Conservation (phyloP, 805 yeast genomes). For the Zygosaccharomyces bisporus region DNA sequence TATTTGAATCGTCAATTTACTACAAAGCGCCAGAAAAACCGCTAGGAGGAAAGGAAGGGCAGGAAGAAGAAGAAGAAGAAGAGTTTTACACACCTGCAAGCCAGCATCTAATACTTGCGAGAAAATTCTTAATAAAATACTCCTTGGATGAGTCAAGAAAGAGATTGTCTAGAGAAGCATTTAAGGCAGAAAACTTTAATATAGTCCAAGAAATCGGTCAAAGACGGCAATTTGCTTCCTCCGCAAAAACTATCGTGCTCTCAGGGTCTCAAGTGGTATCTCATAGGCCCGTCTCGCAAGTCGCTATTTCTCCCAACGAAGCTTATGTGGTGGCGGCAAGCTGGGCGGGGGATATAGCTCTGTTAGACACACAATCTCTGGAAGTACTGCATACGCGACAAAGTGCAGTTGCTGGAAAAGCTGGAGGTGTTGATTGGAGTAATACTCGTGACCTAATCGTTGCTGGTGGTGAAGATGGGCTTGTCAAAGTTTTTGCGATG, state of each 20-base stretch:
- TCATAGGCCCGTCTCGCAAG: conserved; percentile 62
- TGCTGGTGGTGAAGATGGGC: conserved; percentile 47
- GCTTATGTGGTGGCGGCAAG: conserved; percentile 59
- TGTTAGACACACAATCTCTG: conserved; percentile 44
- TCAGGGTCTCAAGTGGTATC: conserved; percentile 70
- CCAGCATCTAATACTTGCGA: conserved; percentile 45
- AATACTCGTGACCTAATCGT: conserved; percentile 35
- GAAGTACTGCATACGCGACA: conserved; percentile 22
- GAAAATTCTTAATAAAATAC: conserved; percentile 48
- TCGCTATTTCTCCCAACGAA: conserved; percentile 43
- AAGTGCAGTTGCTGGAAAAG: conserved; percentile 51
- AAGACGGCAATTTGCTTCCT: conserved; percentile 43
- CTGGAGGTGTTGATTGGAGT: conserved; percentile 69
- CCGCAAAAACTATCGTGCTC: conserved; percentile 40
- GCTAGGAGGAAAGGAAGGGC: conserved; percentile 31
- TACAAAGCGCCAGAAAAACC: conserved; percentile 8
- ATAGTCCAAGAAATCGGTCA: conserved; percentile 42
- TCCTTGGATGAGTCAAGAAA: conserved; percentile 47
- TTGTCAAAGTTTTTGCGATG: conserved; percentile 38
- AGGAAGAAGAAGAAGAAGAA: conserved; percentile 57
- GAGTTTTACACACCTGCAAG: conserved; percentile 85
- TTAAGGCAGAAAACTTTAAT: conserved; percentile 34
- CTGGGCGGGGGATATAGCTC: conserved; percentile 73
- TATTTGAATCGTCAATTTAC: conserved; percentile 9
- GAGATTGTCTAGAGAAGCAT: conserved; percentile 40